These are phyloP conservation scores for Leccinum subtestaceum DNA, from an alignment of 768 basidiomycete species.

Conservation along the genomic window DNA sequence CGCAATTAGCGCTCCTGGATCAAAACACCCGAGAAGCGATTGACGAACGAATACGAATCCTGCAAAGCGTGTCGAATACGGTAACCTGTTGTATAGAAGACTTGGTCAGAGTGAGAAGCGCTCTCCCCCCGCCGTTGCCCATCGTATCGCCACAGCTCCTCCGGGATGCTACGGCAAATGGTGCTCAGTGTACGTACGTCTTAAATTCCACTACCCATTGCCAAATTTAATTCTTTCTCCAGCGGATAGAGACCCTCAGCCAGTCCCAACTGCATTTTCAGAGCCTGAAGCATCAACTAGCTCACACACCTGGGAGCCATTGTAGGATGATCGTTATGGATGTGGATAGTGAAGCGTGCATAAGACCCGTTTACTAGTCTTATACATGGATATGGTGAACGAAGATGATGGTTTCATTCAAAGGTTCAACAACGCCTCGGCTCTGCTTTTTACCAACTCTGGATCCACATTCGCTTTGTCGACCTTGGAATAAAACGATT, in stretches of 20 bases:
- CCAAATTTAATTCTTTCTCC: neutral
- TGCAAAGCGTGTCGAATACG: constrained; percentile 74
- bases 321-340: constrained; percentile 2
- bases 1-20: constrained; percentile 66
- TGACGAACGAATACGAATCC: constrained; percentile 74
- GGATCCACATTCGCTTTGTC: constrained; percentile 60
- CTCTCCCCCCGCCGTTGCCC: constrained; percentile 47
- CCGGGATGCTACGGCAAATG: constrained; percentile 7
- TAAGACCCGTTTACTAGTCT: neutral
- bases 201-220: neutral
- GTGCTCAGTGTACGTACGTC: constrained; percentile 15
- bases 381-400: neutral
- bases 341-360: neutral
- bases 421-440: constrained; percentile 37
- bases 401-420: constrained; percentile 1
- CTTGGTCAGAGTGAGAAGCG: constrained; percentile 69
- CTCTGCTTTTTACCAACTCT: constrained; percentile 52
- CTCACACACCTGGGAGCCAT: neutral
- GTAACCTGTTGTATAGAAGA: constrained; percentile 79
- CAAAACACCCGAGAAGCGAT: constrained; percentile 73
- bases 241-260: neutral
- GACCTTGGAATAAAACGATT: constrained; percentile 58
- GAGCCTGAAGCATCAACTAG: constrained; percentile 2
- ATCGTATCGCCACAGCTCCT: constrained; percentile 9
- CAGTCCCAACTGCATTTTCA: neutral